Base-by-base conservation (phyloP, 2,329 filamentous ascomycete species). In the Hortaea sp. region DNA sequence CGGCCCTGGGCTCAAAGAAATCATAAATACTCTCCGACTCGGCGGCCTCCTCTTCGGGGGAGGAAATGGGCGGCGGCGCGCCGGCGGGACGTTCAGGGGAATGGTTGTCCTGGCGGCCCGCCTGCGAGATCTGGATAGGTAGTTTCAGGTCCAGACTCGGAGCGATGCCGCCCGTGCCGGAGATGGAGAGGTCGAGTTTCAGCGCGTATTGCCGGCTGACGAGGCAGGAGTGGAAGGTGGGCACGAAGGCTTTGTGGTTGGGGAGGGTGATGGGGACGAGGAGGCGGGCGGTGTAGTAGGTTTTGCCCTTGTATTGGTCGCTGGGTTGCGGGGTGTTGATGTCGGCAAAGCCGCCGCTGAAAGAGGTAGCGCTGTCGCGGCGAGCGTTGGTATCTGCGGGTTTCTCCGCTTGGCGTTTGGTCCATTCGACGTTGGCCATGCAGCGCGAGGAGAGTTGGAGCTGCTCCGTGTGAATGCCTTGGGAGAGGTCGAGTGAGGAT, bases 141-240 rank as follows among this genome's bases (percentile, higher is more conserved):
- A 73, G 55, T 45, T 70, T 71, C 38, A 74, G 57, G 6, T 60
- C 59, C 30, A 73, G 46, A 42, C 60, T 54, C 46, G 62, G 64
- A 44, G 68, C 62, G 41, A 69, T 63, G 13, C 68, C 68, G 0
- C 73, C 70, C 0, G 73, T 71, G 53, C 28, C n/a, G 5, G 76
- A 72, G 42, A 77, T 71, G 3, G 74, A 71, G 20, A 86, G 63
- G 10, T 70, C 68, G 47, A 86, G 64, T 44, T 79, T 75, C 10
- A 87, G 71, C 4, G 69, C 63, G 61, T 87, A 86, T 12, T 72
- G 66, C 44, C 83, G 73, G n/a, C 77, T 79, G 39, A 79, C 67
- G 44, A 85, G 72, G 61, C 82, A 87, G 35, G 76, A 74, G 66
- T 85, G 79, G 66, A 86, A 87, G 2, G 81, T 82, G 1, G 82